A percentile compares a stretch with the other conserved stretches of the same genome.
Evolutionary conservation across 208 protist species (phyloP).

Genomic region (Tetramitus jugosus): DNA sequence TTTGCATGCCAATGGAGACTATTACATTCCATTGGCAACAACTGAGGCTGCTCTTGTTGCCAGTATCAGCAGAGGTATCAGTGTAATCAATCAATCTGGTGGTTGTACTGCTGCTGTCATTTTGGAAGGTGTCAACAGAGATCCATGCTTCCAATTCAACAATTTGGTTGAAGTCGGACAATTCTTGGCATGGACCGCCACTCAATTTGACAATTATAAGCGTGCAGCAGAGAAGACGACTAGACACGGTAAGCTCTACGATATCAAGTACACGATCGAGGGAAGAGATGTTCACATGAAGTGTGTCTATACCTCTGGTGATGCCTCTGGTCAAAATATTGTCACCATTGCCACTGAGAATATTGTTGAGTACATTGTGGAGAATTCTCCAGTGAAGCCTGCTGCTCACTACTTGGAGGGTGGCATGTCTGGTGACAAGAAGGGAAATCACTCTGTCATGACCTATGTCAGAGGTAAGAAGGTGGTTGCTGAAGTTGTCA

Average conservation of each 20-base stretch:
- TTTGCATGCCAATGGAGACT: background rate
- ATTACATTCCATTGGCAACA: conserved; percentile 61
- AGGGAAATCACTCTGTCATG: conserved; percentile 58
- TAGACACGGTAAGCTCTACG: conserved; percentile 45
- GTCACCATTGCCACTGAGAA: conserved; percentile 55
- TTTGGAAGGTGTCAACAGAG: conserved; percentile 60
- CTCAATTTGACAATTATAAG: background rate
- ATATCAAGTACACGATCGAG: conserved; percentile 29
- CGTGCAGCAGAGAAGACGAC: conserved; percentile 41
- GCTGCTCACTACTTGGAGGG: conserved; percentile 48
- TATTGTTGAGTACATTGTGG: conserved; percentile 40
- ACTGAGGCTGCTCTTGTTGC: conserved; percentile 68
- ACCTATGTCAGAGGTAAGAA: conserved; percentile 54
- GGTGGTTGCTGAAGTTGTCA: conserved; percentile 54
- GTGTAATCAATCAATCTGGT: conserved; percentile 50
- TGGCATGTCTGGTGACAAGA: conserved; percentile 71
- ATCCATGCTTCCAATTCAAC: conserved; percentile 44
- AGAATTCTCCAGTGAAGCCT: background rate
- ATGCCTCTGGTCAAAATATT: conserved; percentile 84
- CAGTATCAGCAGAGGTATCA: conserved; percentile 50
- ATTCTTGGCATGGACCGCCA: conserved; percentile 41
- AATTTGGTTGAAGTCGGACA: conserved; percentile 24
- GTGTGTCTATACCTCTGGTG: conserved; percentile 49
- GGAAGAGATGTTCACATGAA: conserved; percentile 49
- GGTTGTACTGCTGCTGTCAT: conserved; percentile 42